Evolutionary conservation across 2,329 filamentous ascomycete species (phyloP).

Genomic region (Ambrosiella cleistominuta): DNA sequence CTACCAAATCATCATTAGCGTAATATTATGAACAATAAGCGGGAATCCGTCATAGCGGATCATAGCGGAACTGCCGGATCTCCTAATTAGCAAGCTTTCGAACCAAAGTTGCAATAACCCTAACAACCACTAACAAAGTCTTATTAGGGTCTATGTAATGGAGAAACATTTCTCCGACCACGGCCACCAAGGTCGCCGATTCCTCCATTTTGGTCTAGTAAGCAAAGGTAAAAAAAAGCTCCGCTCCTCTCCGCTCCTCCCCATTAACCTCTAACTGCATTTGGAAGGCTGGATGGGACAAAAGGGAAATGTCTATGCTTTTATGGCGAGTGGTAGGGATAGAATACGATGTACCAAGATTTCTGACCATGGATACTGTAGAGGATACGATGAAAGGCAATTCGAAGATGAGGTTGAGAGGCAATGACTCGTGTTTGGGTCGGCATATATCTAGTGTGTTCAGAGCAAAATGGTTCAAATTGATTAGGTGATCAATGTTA

Average conservation of each 20-base stretch:
- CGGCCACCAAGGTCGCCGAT: not conserved
- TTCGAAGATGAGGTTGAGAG: not conserved
- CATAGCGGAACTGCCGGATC: no score
- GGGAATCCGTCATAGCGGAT: no score
- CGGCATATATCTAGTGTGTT: no score
- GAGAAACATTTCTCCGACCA: not conserved
- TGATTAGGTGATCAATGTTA: no score
- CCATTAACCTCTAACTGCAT: not conserved
- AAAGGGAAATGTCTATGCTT: not conserved
- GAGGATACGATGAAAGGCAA: not conserved
- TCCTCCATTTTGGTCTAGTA: not conserved
- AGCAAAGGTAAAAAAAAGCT: not conserved
- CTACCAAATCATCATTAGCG: no score
- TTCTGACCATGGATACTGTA: not conserved
- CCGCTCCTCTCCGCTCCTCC: conserved; percentile 3
- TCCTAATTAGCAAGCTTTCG: no score
- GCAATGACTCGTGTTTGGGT: no score
- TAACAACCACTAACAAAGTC: no score
- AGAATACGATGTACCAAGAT: not conserved
- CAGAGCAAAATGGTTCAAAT: no score
- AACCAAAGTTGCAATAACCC: no score
- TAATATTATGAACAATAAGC: no score
- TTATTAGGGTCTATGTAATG: not conserved
- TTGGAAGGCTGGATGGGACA: not conserved
- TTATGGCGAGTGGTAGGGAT: not conserved